These are phyloP conservation scores for Pseudonectria buxi DNA, from an alignment of 2,329 filamentous ascomycete genomes.

Conservation along the genomic window DNA sequence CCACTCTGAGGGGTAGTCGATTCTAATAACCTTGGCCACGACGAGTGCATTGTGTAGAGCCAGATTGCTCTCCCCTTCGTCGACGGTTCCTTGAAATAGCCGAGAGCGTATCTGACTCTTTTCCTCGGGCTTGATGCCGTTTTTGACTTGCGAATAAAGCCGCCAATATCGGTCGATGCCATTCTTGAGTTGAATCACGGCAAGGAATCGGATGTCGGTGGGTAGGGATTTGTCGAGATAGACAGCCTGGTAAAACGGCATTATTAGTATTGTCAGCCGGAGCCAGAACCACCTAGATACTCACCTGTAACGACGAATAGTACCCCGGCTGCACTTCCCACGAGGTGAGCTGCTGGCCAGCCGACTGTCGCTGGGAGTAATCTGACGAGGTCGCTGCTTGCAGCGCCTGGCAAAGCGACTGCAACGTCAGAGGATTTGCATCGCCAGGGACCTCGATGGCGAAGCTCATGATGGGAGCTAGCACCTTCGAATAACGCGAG, in stretches of 20 bases:
- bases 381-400: slow-evolving; percentile 57
- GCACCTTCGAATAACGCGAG: slow-evolving; percentile 12
- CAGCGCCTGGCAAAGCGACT: slow-evolving; percentile 59
- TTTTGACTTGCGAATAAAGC: slow-evolving; percentile 45
- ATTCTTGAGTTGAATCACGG: slow-evolving; percentile 92
- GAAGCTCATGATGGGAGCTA: slow-evolving; percentile 51
- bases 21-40: slow-evolving; percentile 78
- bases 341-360: slow-evolving; percentile 61
- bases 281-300: slow-evolving; percentile 1
- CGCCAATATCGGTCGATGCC: slow-evolving; percentile 95
- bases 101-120: slow-evolving; percentile 70
- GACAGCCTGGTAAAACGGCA: slow-evolving; percentile 50
- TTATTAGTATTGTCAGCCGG: not conserved
- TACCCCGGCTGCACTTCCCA: slow-evolving; percentile 65
- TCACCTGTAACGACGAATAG: slow-evolving; percentile 62
- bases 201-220: slow-evolving; percentile 74
- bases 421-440: slow-evolving; percentile 61
- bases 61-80: slow-evolving; percentile 67
- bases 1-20: slow-evolving; percentile 89
- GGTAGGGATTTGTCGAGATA: slow-evolving; percentile 77
- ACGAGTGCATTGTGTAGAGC: slow-evolving; percentile 85
- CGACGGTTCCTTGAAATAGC: slow-evolving; percentile 68
- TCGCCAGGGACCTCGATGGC: slow-evolving; percentile 75
- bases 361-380: slow-evolving; percentile 57
- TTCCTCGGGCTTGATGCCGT: slow-evolving; percentile 66